Conservation (phyloP, 2,329 filamentous ascomycete species). For the Paecilomyces formosus region DNA sequence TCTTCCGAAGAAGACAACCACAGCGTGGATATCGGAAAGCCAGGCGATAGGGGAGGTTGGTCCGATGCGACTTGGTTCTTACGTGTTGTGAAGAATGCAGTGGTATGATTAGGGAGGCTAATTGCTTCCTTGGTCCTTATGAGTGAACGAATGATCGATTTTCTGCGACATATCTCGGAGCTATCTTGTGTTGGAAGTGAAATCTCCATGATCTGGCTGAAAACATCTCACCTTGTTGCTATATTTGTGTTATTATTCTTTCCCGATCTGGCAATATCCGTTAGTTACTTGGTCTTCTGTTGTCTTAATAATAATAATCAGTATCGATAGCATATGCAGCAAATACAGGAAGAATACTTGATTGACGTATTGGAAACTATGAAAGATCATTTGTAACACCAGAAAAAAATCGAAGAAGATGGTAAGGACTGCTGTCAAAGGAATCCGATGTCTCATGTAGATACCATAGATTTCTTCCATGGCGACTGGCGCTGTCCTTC, state of each 20-base stretch:
- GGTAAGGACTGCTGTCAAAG: too few relatives aligned
- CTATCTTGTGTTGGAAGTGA: not conserved
- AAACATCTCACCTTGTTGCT: not conserved
- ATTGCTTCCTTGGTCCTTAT: not conserved
- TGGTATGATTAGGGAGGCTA: constrained; percentile 14
- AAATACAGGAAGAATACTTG: not conserved
- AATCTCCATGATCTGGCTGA: not conserved
- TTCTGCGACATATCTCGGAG: not conserved
- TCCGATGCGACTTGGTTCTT: constrained; percentile 53
- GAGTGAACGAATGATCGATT: not conserved
- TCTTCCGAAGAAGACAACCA: constrained; percentile 22
- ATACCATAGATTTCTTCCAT: not conserved
- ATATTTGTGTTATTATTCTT: not conserved
- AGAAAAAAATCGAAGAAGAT: too few relatives aligned
- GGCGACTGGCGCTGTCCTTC: not conserved
- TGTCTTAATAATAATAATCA: not conserved
- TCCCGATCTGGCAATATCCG: not conserved
- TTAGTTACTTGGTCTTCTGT: not conserved
- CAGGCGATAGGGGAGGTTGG: constrained; percentile 43
- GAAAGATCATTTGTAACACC: too few relatives aligned
- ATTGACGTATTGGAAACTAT: not conserved
- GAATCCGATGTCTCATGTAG: not conserved
- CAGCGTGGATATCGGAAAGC: constrained; percentile 22
- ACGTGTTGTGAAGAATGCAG: constrained; percentile 40
- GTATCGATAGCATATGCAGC: not conserved